phyloP scores from a whole-genome alignment of 83 land plant genomes.

The Isoetes engelmannii region DNA sequence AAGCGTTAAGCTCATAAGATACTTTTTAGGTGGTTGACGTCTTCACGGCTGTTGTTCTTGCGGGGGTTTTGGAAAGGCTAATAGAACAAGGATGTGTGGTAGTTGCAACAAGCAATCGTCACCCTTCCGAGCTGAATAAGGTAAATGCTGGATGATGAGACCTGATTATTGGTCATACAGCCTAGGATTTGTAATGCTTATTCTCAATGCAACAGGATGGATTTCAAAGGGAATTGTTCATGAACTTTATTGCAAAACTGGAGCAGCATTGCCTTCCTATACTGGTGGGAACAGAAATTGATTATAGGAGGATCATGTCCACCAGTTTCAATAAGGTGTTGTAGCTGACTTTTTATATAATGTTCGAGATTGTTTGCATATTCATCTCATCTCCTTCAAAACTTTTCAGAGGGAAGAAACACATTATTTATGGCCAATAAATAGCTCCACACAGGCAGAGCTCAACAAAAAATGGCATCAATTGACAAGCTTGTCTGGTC shows the following conservation, averaged over 20 bases:
- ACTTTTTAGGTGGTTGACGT: conserved; percentile 82
- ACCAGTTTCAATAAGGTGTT: conserved; percentile 43
- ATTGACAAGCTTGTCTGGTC: conserved; percentile 34
- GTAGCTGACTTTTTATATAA: background rate
- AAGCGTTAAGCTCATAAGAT: too few species aligned
- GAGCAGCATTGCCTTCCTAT: conserved; percentile 53
- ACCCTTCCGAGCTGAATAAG: conserved; percentile 87
- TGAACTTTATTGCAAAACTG: conserved; percentile 45
- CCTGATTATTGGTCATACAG: background rate
- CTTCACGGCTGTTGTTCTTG: conserved; percentile 87
- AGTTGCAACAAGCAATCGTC: conserved; percentile 90
- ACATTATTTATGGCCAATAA: conserved; percentile 79
- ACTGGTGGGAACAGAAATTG: conserved; percentile 67
- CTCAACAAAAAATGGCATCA: conserved; percentile 61
- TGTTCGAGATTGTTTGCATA: background rate
- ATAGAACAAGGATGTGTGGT: conserved; percentile 71
- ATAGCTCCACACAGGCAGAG: conserved; percentile 23
- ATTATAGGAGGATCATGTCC: conserved; percentile 71
- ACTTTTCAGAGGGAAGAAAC: conserved; percentile 30
- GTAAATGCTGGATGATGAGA: conserved; percentile 13
- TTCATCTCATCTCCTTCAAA: background rate
- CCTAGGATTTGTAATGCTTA: too few species aligned
- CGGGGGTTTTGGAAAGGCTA: conserved; percentile 80
- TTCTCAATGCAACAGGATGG: conserved; percentile 53
- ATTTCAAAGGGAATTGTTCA: conserved; percentile 84